Base-by-base conservation (phyloP, 2,329 filamentous ascomycete genomes). In the Aspergillus caelatus region DNA sequence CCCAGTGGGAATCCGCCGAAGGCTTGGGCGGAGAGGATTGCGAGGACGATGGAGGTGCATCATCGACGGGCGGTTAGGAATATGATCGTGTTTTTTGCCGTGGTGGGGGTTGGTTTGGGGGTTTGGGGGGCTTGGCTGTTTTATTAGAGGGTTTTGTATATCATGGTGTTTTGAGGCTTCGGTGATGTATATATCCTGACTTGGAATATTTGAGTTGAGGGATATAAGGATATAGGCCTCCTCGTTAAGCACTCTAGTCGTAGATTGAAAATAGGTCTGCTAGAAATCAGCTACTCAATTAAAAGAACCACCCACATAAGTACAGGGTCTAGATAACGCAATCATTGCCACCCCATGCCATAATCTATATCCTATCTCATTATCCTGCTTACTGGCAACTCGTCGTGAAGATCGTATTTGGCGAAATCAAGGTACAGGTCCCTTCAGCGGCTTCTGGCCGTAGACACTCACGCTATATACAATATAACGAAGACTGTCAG, bases 1-100 rank as follows among this genome's bases (percentile, higher is more conserved):
- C 65, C 63, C 4, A 55, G 53, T 50, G 62, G 63, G 4, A 64
- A 66, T 45, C 60, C 63, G 14, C 67, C 67, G 2, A 58, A 62
- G 58, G 65, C 64, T 21, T 69, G 65, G 67, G 62, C 64, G 23
- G 64, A 65, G 52, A 61, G 68, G 3, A 69, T 69, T 57, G 62
- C 58, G 5, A 58, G 36, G 39, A 69, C 64, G 1, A 69, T 65
- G 57, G 45, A 57, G 43, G 43, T 14, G 36, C 65, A 69, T 59
- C 63, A 69, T 62, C 21, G 39, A 11, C 48, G 57, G 30, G 64
- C 68, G 28, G 23, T 68, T 10, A 63, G 60, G 58, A 69, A 68
- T 61, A 69, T 70, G 65, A 1, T 58, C 23, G 7, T 66, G 65
- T 55, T 64, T 54, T 52, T 58, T 11, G 52, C 39, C 19, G 53